phyloP scores from a whole-genome alignment of 768 basidiomycete species.

The Xerocomellus chrysenteron region DNA sequence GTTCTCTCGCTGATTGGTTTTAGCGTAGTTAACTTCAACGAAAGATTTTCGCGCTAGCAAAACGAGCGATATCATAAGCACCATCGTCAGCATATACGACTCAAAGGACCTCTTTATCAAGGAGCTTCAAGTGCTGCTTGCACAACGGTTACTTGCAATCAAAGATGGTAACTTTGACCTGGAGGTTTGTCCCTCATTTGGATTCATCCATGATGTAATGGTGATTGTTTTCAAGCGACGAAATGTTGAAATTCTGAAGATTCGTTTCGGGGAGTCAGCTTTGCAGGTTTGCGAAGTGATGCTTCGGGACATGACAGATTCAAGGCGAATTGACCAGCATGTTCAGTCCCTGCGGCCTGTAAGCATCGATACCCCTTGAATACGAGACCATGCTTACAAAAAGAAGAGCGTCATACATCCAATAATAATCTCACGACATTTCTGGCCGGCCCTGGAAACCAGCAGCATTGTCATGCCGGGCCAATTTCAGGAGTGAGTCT shows the following conservation, averaged over 20 bases:
- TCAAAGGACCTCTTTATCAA: slow-evolving; percentile 96
- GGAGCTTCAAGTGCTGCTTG: slow-evolving; percentile 89
- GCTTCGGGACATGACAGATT: slow-evolving; percentile 96
- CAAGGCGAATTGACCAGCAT: slow-evolving; percentile 84
- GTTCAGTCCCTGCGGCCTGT: slow-evolving; percentile 75
- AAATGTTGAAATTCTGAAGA: slow-evolving; percentile 91
- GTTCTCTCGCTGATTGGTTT: neutral
- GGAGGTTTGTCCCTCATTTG: slow-evolving; percentile 40
- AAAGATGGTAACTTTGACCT: slow-evolving; percentile 76
- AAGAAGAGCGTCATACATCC: slow-evolving; percentile 74
- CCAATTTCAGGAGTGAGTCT: slow-evolving; percentile 71
- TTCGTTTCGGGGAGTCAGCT: slow-evolving; percentile 91
- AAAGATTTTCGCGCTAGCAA: slow-evolving; percentile 90
- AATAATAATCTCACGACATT: slow-evolving; percentile 88
- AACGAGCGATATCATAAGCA: slow-evolving; percentile 91
- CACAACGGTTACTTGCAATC: slow-evolving; percentile 79
- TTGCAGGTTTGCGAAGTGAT: slow-evolving; percentile 97
- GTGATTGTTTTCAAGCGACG: slow-evolving; percentile 55
- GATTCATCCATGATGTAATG: neutral
- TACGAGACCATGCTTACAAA: slow-evolving; percentile 2
- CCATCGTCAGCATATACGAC: slow-evolving; percentile 96
- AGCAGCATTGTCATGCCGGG: slow-evolving; percentile 79
- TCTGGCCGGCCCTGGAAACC: slow-evolving; percentile 88
- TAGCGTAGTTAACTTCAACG: neutral
- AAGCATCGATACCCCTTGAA: slow-evolving; percentile 22